Evolutionary conservation across 2,329 filamentous ascomycete genomes (phyloP).

Genomic region (Verticillium nonalfalfae): DNA sequence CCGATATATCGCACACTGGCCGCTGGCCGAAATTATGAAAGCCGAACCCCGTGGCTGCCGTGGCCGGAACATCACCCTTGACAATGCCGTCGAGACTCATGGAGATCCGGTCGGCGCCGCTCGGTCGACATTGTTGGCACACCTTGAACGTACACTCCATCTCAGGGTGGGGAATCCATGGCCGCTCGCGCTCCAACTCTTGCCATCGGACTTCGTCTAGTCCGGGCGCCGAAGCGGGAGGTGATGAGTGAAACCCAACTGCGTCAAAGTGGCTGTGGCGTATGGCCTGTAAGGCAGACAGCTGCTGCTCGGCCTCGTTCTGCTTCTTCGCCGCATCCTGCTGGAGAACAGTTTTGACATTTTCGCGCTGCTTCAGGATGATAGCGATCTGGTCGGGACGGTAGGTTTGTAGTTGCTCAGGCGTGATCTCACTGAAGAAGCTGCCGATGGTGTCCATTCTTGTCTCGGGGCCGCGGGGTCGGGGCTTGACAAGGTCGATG

Average conservation of each 20-base stretch:
- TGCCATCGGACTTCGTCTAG: not conserved
- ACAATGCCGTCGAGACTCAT: conserved; percentile 43
- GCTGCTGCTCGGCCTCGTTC: not conserved
- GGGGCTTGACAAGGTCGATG: conserved; percentile 22
- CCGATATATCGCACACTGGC: conserved; percentile 32
- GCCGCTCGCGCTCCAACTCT: conserved; percentile 14
- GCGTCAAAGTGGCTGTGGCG: not conserved
- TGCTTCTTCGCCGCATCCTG: not conserved
- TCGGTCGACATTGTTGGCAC: conserved; percentile 42
- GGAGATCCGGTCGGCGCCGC: conserved; percentile 34
- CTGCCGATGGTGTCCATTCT: conserved; percentile 32
- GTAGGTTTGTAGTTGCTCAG: conserved; percentile 36
- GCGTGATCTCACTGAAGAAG: conserved; percentile 36
- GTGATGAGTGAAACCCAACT: not conserved
- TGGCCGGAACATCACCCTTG: conserved; percentile 42
- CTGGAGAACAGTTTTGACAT: conserved; percentile 25
- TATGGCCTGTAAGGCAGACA: not conserved
- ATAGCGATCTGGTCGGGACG: conserved; percentile 36
- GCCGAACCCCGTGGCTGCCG: conserved; percentile 43
- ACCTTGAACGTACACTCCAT: conserved; percentile 44
- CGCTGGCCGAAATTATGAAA: conserved; percentile 37
- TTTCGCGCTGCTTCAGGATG: conserved; percentile 43
- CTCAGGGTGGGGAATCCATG: conserved; percentile 28
- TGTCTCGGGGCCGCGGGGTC: conserved; percentile 31
- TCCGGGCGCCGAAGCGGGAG: not conserved